Conservation (phyloP, 495 filamentous ascomycete species). For the Penicillium herquei region DNA sequence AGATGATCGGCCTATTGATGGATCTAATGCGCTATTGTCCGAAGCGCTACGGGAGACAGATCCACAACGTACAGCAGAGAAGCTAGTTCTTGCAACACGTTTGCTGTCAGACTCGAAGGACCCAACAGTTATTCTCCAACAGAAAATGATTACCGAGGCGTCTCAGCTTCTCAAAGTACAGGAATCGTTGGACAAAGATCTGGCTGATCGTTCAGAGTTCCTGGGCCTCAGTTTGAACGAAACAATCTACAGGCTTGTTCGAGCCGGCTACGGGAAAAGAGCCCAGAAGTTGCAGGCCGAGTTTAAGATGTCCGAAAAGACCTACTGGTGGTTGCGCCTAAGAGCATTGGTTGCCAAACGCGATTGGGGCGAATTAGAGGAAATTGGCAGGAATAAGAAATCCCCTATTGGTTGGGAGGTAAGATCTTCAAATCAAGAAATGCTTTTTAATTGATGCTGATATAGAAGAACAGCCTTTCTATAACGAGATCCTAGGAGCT, state of each 20-base stretch:
- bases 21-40: slow-evolving; percentile 78
- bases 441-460: slow-evolving; percentile 21
- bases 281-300: slow-evolving; percentile 85
- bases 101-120: slow-evolving; percentile 83
- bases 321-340: slow-evolving; percentile 86
- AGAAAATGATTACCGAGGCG: slow-evolving; percentile 75
- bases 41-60: slow-evolving; percentile 73
- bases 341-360: slow-evolving; percentile 84
- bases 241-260: slow-evolving; percentile 81
- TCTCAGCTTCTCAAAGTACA: slow-evolving; percentile 78
- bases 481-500: slow-evolving; percentile 81
- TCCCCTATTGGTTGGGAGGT: slow-evolving; percentile 98
- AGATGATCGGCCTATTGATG: slow-evolving; percentile 89
- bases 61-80: slow-evolving; percentile 65
- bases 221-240: slow-evolving; percentile 83
- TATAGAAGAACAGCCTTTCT: slow-evolving; percentile 67
- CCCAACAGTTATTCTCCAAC: slow-evolving; percentile 60
- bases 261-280: slow-evolving; percentile 69
- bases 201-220: slow-evolving; percentile 63
- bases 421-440: slow-evolving; percentile 24
- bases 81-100: slow-evolving; percentile 79
- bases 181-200: slow-evolving; percentile 77
- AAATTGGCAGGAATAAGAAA: slow-evolving; percentile 65
- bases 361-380: slow-evolving; percentile 90
- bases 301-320: slow-evolving; percentile 89